Evolutionary conservation across 2,329 filamentous ascomycete genomes (phyloP), one percentile per base, ranked within the genome.

Genomic region (Fusarium chlamydosporum): DNA sequence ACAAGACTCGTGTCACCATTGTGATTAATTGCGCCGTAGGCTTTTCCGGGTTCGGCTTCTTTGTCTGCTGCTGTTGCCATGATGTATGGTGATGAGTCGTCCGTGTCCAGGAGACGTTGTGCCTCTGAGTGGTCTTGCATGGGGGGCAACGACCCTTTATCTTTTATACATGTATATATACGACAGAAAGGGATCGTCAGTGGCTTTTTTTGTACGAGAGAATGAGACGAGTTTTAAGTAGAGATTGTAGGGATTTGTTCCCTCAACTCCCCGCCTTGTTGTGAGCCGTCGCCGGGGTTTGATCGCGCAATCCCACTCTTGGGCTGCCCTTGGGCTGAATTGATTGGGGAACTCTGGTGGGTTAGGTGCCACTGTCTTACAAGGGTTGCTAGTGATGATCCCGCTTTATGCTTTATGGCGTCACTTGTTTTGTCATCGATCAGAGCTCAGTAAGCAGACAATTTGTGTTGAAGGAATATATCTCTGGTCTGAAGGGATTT

Each of bases 251-350:
- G 20, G 16, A 38, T 34, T 27, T 45, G 16, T 13, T 33, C 10
- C 8, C 29, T 29, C 38, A 65, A 48, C 45, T 65, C 52, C 61
- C 53, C 52, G 6, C 40, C 8, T 23, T 41, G 43, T 74, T 70
- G 62, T 69, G 65, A 58, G 23, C 23, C 23, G 57, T 53, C 52
- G 61, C 61, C 70, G 70, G 72, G 72, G 54, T 54, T 46, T 23
- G 57, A 74, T 74, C 56, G 70, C 66, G 70, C 70, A 72, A 74
- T 72, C 58, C 42, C 34, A 65, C 60, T 59, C 45, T 64, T 13
- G 42, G 58, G 35, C 53, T 37, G 12, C 6, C 11, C 40, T 33
- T 26, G 56, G 35, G n/a, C 42, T 23, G 43, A 26, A 37, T n/a
- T 43, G 71, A 65, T 67, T 68, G 66, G 64, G 45, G 42, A 35